Evolutionary conservation across 768 basidiomycete genomes (phyloP), one percentile per base, ranked within the genome.

Genomic region (Russula brevipes): DNA sequence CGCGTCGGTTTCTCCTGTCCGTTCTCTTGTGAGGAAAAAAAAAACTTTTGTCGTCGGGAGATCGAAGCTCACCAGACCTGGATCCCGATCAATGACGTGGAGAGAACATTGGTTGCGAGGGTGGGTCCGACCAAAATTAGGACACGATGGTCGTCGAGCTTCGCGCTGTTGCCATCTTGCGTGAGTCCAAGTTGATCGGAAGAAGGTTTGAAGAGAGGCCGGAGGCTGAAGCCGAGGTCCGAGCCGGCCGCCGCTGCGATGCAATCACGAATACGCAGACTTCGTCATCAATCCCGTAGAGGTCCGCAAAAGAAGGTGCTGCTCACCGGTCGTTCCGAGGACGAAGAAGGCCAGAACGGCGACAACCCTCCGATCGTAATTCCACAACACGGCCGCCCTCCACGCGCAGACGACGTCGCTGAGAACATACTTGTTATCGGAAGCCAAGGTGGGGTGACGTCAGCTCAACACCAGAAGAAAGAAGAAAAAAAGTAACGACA

Each of bases 301-400:
- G 24, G 24, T 24, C 24, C 5, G 7, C 6, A 12, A 17, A 17
- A n/a, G 50, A 6, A 54, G 35, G 24, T 4, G 16, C 7, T 50
- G n/a, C 59, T 60, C 12, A 58, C 63, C 53, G 1, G 33, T 55
- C 7, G 41, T 54, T 1, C 63, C 63, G 14, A 64, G 33, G 19
- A 64, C n/a, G 41, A 56, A 64, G 2, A 56, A 5, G 8, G 47
- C 33, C 24, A 64, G 58, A 41, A 33, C 17, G 6, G 58, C 41
- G 8, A 60, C 30, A 16, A 64, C 36, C 8, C 59, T 59, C 41
- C 58, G 46, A 45, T 64, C 54, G 10, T 64, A 60, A 17, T 64
- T 64, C 63, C 63, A 64, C 33, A 64, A 2, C 24, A 60, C 58
- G 0, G 58, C 57, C 16, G 63, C 63, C 46, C 63, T 64, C 63